Base-by-base conservation (phyloP, 1,284 basidiomycete genomes). In the Sanguinoderma infundibulare region DNA sequence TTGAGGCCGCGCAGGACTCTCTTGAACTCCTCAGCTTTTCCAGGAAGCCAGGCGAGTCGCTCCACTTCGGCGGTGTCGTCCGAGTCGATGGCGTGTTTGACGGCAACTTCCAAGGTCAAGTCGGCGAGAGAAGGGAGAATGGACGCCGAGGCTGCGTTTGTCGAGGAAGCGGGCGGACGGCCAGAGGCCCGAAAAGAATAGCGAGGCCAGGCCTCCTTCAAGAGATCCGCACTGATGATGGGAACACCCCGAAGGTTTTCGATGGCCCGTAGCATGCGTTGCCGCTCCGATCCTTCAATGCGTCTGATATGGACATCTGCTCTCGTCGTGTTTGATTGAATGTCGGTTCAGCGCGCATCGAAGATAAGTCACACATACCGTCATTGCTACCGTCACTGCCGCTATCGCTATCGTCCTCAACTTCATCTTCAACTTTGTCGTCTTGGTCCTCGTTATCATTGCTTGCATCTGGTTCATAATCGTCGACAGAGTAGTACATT, bases 11-110 rank as follows among this genome's bases (percentile, higher is more conserved):
- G 66, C 4, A 77, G 60, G 26, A 62, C 50, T 0, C 60, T 28
- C 53, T 62, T 63, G 35, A 75, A 67, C 5, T 55, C 53, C 0
- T 30, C 24, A 0, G 59, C 63, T 57, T 73, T 75, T 1, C 67
- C 72, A 1, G 73, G 72, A 20, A 73, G 62, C 68, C 59, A 68
- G 20, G 74, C 24, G 22, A 77, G 32, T 5, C 62, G 54, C 52
- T 75, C 74, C 3, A 77, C 36, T 3, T 59, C 63, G 17, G 55
- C 53, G 3, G 64, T 66, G 24, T 74, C 68, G 2, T 62, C 71
- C 15, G 30, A 60, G 15, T 70, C 54, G 20, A 76, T 55, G n/a
- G 62, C 60, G n/a, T 72, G 69, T 10, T 61, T 56, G 15, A 77
- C 53, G 1, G 72, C 72, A n/a, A 66, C 63, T 15, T 57, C 60